Evolutionary conservation across 202 grass and related monocot species (phyloP), one percentile per base, ranked within the genome.

Genomic region (Dendrocalamus latiflorus): DNA sequence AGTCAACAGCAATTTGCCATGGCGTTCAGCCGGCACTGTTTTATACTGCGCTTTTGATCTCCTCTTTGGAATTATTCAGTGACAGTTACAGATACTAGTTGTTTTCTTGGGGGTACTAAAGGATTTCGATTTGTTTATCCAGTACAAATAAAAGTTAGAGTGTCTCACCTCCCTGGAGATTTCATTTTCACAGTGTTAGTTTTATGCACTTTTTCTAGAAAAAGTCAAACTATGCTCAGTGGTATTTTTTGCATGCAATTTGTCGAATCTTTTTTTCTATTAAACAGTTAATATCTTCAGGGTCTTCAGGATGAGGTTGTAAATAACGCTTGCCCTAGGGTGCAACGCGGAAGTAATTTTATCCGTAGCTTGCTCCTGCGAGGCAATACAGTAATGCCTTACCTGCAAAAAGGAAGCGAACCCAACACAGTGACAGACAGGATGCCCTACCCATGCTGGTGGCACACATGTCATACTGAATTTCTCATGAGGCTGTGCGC

Each of bases 1-100:
- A 38, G 73, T 83, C 64, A 77, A 25, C 55, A 72, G 48, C 79
- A 24, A 64, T 65, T 63, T 70, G 78, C 72, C 10, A 8, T 62
- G 17, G 5, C 11, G 49, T 51, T 45, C 17, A 9, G 15, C 24
- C 14, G 13, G 12, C 17, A 30, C 41, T 47, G 37, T 81, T 59
- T 55, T 60, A 33, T 76, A 61, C n/a, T 3, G 44, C 6, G 12
- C 6, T 38, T 34, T n/a, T n/a, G n/a, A n/a, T 33, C 0, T 14
- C 4, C 4, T 67, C 17, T 45, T 57, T 4, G 22, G 62, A 68
- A n/a, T 28, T 10, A 15, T 51, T 57, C 24, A 18, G 2, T 56
- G 60, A 86, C 28, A 60, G 6, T 1, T 41, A 68, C n/a, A n/a
- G n/a, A n/a, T n/a, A n/a, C n/a, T n/a, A n/a, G n/a, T n/a, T n/a